A percentile compares a stretch with the other conserved stretches of the same genome.
Conservation (phyloP, 2,329 filamentous ascomycete species). For the Elsinoe batatas region DNA sequence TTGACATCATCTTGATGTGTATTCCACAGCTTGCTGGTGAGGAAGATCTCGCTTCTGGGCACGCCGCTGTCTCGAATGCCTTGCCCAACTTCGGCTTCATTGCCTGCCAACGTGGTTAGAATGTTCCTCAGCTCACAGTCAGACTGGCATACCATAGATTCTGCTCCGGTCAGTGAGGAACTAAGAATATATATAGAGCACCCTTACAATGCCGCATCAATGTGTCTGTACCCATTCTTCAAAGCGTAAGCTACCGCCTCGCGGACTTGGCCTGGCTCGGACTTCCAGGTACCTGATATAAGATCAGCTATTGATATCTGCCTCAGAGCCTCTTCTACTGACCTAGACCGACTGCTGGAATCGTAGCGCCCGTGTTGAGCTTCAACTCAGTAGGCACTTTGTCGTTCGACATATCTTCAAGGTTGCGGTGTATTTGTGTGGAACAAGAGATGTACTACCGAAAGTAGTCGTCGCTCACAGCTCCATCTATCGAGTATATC, state of each 20-base stretch:
- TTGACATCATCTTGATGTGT: conserved; percentile 44
- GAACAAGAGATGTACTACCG: too few species aligned
- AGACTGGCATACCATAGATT: too few species aligned
- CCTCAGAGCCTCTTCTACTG: conserved; percentile 27
- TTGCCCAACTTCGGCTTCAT: conserved; percentile 22
- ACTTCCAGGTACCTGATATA: too few species aligned
- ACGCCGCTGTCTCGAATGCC: conserved; percentile 22
- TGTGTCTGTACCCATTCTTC: conserved; percentile 30
- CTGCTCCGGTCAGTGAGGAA: too few species aligned
- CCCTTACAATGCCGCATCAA: conserved; percentile 20
- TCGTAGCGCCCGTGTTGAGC: conserved; percentile 32
- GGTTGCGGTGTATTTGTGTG: too few species aligned
- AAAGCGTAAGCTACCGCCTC: conserved; percentile 27
- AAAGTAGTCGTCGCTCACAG: too few species aligned
- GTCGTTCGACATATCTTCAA: too few species aligned
- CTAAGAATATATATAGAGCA: too few species aligned
- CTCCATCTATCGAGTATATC: too few species aligned
- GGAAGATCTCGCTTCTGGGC: conserved; percentile 23
- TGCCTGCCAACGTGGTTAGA: conserved; percentile 12
- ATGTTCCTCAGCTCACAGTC: too few species aligned
- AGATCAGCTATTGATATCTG: too few species aligned
- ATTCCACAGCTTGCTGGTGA: conserved; percentile 55
- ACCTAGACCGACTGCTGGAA: conserved; percentile 31
- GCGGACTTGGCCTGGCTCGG: conserved; percentile 19
- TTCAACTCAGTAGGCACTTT: conserved; percentile 17